These are phyloP conservation scores for Cryptosporidium viatorum DNA, from an alignment of 169 alveolate genomes.

Conservation along the genomic window DNA sequence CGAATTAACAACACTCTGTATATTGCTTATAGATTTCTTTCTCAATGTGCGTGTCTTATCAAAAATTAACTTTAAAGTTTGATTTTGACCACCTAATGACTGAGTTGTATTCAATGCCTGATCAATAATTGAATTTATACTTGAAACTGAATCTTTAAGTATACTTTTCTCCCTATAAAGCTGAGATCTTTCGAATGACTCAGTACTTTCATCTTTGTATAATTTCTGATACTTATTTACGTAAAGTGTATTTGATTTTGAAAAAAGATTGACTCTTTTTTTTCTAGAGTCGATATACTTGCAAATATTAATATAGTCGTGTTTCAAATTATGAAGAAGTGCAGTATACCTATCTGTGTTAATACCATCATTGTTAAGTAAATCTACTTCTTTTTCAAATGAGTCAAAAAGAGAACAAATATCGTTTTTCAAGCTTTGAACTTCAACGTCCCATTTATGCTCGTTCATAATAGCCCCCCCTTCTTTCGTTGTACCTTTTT, in stretches of 20 bases:
- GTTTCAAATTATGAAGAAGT: slow-evolving; percentile 34
- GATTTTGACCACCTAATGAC: slow-evolving; percentile 17
- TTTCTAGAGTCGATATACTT: slow-evolving; percentile 51
- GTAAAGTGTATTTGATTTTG: not conserved
- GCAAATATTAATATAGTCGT: slow-evolving; percentile 43
- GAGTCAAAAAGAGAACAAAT: slow-evolving; percentile 35
- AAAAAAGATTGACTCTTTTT: slow-evolving; percentile 15
- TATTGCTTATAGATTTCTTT: slow-evolving; percentile 42
- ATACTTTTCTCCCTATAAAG: slow-evolving; percentile 20
- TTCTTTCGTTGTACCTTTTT: not conserved
- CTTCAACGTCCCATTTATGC: slow-evolving; percentile 7
- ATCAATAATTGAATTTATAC: slow-evolving; percentile 22
- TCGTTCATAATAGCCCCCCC: not conserved
- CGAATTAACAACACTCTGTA: slow-evolving; percentile 1
- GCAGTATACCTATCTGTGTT: slow-evolving; percentile 34
- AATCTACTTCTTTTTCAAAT: slow-evolving; percentile 27
- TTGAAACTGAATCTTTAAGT: slow-evolving; percentile 35
- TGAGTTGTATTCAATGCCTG: slow-evolving; percentile 44
- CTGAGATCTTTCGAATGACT: slow-evolving; percentile 19
- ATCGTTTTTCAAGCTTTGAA: slow-evolving; percentile 28
- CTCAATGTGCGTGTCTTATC: slow-evolving; percentile 30
- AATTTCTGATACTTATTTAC: slow-evolving; percentile 22
- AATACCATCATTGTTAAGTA: slow-evolving; percentile 9
- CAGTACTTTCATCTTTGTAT: not conserved
- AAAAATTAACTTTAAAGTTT: not conserved